Conservation (phyloP, 306 rosid genomes). For the Quercus rubra region DNA sequence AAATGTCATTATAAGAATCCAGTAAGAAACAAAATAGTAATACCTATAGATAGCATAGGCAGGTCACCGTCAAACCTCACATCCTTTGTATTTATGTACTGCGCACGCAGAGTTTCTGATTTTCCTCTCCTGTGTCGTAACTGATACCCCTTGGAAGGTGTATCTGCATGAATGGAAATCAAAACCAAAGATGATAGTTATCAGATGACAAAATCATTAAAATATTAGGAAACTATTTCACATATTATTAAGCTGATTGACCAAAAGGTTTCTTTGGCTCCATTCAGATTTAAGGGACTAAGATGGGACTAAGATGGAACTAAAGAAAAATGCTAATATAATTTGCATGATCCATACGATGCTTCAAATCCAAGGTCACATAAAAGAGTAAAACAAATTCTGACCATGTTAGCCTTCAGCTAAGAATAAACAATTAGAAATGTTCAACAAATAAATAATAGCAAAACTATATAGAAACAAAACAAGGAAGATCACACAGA, state of each 20-base stretch:
- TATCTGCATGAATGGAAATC: conserved; percentile 47
- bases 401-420: conserved; percentile 4
- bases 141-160: conserved; percentile 38
- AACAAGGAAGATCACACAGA: neutral
- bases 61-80: conserved; percentile 56
- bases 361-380: conserved; percentile 6
- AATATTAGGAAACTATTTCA: conserved; percentile 7
- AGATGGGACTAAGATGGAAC: neutral
- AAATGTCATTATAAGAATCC: conserved; percentile 19
- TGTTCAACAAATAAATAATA: neutral
- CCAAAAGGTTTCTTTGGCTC: neutral
- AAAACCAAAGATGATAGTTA: conserved; percentile 10
- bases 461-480: conserved; percentile 3
- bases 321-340: neutral
- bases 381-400: neutral
- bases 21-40: conserved; percentile 17
- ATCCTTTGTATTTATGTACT: conserved; percentile 90
- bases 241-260: neutral
- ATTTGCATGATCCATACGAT: neutral
- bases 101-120: conserved; percentile 91
- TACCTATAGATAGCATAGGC: conserved; percentile 16
- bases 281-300: neutral
- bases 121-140: conserved; percentile 79
- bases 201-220: conserved; percentile 8
- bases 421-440: neutral